A percentile compares a stretch with the other conserved stretches of the same genome.
These are phyloP conservation scores for Oenanthe sinensis DNA, from an alignment of 129 eudicot species.

Conservation along the genomic window DNA sequence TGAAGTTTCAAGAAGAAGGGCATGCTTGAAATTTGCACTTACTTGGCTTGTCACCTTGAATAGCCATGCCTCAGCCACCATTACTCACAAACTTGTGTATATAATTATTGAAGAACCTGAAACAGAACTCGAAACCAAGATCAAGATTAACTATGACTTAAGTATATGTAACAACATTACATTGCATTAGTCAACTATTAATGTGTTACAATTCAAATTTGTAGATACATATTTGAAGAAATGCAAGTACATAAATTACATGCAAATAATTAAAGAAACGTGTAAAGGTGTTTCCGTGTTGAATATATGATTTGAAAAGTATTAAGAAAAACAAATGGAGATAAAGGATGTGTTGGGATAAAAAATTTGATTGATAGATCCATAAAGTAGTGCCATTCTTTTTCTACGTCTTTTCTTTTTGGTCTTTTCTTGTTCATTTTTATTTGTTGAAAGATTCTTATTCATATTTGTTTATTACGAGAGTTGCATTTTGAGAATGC, in stretches of 20 bases:
- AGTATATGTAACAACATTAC: not conserved
- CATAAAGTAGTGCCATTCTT: slow-evolving; percentile 1
- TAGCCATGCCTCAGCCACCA: slow-evolving; percentile 88
- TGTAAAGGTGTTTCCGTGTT: slow-evolving; percentile 6
- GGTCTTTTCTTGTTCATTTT: slow-evolving; percentile 1
- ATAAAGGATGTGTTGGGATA: slow-evolving; percentile 1
- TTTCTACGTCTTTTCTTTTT: slow-evolving; percentile 4
- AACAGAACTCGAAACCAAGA: not conserved
- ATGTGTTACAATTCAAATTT: not conserved
- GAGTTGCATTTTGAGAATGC: not conserved
- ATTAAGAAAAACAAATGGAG: not conserved
- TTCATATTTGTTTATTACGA: not conserved
- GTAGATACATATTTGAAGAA: not conserved
- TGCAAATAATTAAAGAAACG: not conserved
- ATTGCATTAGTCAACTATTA: not conserved
- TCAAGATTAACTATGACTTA: not conserved
- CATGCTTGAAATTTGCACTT: slow-evolving; percentile 66
- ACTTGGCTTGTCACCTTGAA: slow-evolving; percentile 62
- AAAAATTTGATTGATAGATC: not conserved
- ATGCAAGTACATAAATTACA: not conserved
- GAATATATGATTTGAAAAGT: not conserved
- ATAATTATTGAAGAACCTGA: not conserved
- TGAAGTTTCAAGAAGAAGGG: slow-evolving; percentile 35
- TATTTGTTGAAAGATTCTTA: not conserved
- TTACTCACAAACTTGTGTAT: slow-evolving; percentile 9